phyloP scores from a whole-genome alignment of 192 early-diverging fungal species.

The Mortierella hygrophila region DNA sequence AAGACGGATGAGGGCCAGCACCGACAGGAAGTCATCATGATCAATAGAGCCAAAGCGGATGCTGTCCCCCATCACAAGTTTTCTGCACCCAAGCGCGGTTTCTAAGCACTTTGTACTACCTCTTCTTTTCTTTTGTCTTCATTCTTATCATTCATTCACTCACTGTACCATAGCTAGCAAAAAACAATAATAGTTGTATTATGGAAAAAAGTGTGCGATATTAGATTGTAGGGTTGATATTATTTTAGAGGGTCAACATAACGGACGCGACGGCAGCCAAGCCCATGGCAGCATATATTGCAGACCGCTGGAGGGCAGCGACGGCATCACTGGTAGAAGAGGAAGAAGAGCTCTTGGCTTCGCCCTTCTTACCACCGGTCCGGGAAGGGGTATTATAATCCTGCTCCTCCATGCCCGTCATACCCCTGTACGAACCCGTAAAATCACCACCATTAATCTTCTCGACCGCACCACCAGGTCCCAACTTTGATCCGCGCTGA shows the following conservation, averaged over 20 bases:
- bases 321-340: not conserved
- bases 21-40: constrained; percentile 7
- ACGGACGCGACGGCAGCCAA: not conserved
- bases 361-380: not conserved
- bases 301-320: not conserved
- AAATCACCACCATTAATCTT: constrained; percentile 34
- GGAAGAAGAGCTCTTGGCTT: not conserved
- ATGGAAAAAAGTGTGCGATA: not conserved
- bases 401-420: constrained; percentile 42
- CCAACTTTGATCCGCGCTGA: constrained; percentile 36
- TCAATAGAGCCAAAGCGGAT: constrained; percentile 1
- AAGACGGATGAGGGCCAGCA: constrained; percentile 36
- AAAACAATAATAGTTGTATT: not conserved
- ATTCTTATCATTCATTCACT: not conserved
- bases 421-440: constrained; percentile 17
- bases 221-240: not conserved
- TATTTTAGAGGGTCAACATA: constrained; percentile 9
- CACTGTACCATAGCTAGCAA: not conserved
- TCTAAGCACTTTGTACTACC: not conserved
- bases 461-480: constrained; percentile 25
- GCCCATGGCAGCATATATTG: not conserved
- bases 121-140: not conserved
- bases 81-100: not conserved
- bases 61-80: constrained; percentile 15
- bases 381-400: constrained; percentile 14